Evolutionary conservation across 2,329 filamentous ascomycete genomes (phyloP).

Genomic region (Ophiostoma piceae): DNA sequence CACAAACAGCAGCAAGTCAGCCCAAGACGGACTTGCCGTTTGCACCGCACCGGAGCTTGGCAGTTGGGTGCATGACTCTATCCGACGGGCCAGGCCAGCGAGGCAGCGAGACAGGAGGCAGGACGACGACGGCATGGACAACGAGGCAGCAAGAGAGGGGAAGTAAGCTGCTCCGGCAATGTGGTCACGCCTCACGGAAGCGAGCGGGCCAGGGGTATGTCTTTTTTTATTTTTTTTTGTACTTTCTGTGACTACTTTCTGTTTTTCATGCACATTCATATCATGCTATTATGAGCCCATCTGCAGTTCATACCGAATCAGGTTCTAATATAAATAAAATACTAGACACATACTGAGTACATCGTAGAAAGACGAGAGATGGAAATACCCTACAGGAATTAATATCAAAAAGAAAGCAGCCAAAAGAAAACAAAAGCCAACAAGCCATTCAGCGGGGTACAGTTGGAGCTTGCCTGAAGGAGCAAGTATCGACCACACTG

Average conservation of each 20-base stretch:
- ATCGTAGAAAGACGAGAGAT: neutral
- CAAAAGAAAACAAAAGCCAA: neutral
- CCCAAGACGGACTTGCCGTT: neutral
- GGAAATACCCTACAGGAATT: neutral
- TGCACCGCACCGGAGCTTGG: neutral
- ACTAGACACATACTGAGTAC: neutral
- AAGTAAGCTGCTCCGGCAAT: neutral
- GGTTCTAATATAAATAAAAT: neutral
- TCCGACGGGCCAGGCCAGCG: neutral
- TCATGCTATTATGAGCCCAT: too few relatives aligned
- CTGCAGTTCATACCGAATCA: too few relatives aligned
- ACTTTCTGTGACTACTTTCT: neutral
- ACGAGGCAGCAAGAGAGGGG: neutral
- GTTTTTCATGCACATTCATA: neutral
- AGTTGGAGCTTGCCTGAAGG: conserved; percentile 7
- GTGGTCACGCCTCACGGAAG: conserved; percentile 6
- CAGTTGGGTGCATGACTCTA: conserved; percentile 4
- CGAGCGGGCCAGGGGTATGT: neutral
- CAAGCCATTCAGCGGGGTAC: neutral
- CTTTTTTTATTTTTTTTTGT: neutral
- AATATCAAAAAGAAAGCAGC: neutral
- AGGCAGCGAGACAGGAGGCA: neutral
- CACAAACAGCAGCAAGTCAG: neutral
- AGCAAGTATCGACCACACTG: neutral
- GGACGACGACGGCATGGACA: neutral